Conservation (phyloP, 106 monocot genomes). For the Narthecium ossifragum region DNA sequence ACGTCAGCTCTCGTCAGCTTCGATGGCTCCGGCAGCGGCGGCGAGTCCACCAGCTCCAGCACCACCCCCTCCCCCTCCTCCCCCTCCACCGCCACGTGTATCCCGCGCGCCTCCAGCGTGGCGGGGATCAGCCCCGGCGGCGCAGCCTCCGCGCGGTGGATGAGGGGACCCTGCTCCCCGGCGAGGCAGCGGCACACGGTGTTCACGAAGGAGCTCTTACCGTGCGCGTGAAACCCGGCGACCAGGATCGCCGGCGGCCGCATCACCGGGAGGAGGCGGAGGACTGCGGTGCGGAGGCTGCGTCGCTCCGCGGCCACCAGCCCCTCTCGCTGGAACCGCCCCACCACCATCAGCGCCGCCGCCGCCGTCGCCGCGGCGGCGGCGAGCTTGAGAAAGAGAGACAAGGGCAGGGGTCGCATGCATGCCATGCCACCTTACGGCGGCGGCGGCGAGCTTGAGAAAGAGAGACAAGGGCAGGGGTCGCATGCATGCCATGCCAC, state of each 20-base stretch:
- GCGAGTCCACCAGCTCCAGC: slow-evolving; percentile 48
- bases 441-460: slow-evolving; percentile 36
- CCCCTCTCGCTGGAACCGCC: slow-evolving; percentile 16
- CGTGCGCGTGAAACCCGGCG: slow-evolving; percentile 53
- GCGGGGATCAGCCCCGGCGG: slow-evolving; percentile 20
- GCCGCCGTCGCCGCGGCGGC: slow-evolving; percentile 36
- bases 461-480: slow-evolving; percentile 17
- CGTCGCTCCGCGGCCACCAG: slow-evolving; percentile 43
- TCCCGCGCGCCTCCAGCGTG: slow-evolving; percentile 7
- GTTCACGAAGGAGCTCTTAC: slow-evolving; percentile 77
- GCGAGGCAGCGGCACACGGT: slow-evolving; percentile 64
- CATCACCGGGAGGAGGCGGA: slow-evolving; percentile 1
- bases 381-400: slow-evolving; percentile 36
- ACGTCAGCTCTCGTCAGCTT: slow-evolving; percentile 19
- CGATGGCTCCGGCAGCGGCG: slow-evolving; percentile 35
- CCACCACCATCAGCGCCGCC: slow-evolving; percentile 28
- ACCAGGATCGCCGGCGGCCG: slow-evolving; percentile 43
- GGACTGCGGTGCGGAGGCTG: slow-evolving; percentile 25
- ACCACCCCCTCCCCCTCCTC: slow-evolving; percentile 21
- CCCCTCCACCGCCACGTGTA: slow-evolving; percentile 5
- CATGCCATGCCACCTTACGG: slow-evolving; percentile 13
- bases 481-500: background rate
- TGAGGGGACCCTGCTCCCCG: slow-evolving; percentile 50
- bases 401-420: background rate
- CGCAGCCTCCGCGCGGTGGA: slow-evolving; percentile 53